Evolutionary conservation across 2,329 filamentous ascomycete genomes (phyloP), one percentile per base, ranked within the genome.

Genomic region (Diplocarpon mali): DNA sequence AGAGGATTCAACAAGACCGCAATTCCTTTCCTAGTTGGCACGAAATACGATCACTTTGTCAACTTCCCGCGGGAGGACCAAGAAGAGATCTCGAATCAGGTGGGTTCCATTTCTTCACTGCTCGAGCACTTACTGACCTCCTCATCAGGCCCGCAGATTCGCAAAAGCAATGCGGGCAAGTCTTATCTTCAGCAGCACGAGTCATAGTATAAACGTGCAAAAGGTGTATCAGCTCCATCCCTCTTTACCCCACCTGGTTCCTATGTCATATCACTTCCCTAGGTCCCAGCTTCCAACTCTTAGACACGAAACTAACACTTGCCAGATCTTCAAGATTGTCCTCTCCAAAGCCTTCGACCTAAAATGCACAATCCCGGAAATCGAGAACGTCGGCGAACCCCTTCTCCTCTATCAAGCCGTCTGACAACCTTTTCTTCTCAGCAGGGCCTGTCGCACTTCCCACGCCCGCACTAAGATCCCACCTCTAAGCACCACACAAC

Each of bases 1-100:
- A 78, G 92, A 53, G 92, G 92, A 17, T 98, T 98, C 73, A 98
- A 98, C 74, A 98, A 98, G 73, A 98, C 92, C 12, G 92, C 92
- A n/a, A 98, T 98, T 55, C 92, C 92, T 0, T 95, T 98, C 60
- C 68, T 98, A 17, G 86, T 98, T 14, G 92, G 92, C 48, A 98
- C 92, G 30, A 98, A 98, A 66, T 98, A 96, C 65, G 92, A 98
- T 60, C 92, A 96, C 62, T 98, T 98, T 69, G 90, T 98, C 66
- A 98, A 96, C 68, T 95, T 98, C 60, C 89, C 92, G 0, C 77
- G 85, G 35, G 90, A 96, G 63, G 92, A 98, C 62, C 92, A 98
- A 64, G 92, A 98, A 65, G 92, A 98, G 67, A 98, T 98, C 51
- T 95, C 88, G 12, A 89, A 92, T 60, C 90, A 95, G 75, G 88